Base-by-base conservation (phyloP, 257 asterid genomes). In the Misopates orontium region DNA sequence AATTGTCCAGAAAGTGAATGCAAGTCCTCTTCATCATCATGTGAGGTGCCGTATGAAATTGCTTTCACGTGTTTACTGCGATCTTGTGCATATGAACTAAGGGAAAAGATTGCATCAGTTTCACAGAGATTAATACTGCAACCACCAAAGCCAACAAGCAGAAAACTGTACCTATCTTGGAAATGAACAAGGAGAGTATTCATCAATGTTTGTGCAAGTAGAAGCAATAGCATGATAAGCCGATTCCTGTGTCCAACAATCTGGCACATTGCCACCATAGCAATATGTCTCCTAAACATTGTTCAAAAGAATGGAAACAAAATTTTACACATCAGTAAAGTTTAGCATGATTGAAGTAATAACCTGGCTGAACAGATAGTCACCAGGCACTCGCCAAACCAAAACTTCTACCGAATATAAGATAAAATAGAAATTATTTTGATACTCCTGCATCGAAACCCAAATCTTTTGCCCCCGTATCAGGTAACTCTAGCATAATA, bases 201-300 rank as follows among this genome's bases (percentile, higher is more conserved):
- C 97, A 94, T 86, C 83, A 86, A 68, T 53, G 86, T 94, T 82
- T 94, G 95, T 12, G 85, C 79, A 66, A 94, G 82, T 74, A 88
- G 83, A 69, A 94, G 95, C 64, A 90, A 68, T 44, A 87, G 80
- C 74, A 81, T 82, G 72, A 86, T 84, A 61, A 88, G 87, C 47
- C 80, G 86, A 81, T 79, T 85, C 76, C 90, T 81, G 67, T 83
- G 87, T 51, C 95, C 92, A 71, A 86, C 81, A 19, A 88, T 65
- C 78, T 79, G 79, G 83, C 99, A 87, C 96, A 86, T 88, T 47
- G 85, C 90, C 75, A 82, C 75, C 95, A 90, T 83, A 49, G 97
- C 99, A 57, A 82, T 77, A 66, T 79, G 84, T 82, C 96, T 90
- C 97, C 97, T 90, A 56, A 22, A 76, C 17, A 55, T 41, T 42